Evolutionary conservation across 345 rosid genomes (phyloP).

Genomic region (Noccaea bulbosa): DNA sequence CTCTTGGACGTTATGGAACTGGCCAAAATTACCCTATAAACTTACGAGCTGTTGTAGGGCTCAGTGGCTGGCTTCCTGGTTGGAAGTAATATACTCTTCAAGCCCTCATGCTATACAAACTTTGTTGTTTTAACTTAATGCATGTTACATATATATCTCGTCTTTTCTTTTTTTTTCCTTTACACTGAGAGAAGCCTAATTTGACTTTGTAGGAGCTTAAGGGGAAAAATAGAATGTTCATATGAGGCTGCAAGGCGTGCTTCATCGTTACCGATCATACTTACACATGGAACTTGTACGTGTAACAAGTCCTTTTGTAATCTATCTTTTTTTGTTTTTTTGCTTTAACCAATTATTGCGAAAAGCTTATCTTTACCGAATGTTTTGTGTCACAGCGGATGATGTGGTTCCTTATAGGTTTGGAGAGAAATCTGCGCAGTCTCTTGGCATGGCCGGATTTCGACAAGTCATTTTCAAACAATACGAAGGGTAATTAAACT

Average conservation of each 20-base stretch:
- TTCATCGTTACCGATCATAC: constrained; percentile 63
- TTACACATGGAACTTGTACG: constrained; percentile 72
- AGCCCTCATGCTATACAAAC: background rate
- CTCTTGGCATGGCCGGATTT: constrained; percentile 66
- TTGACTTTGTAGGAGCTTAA: constrained; percentile 51
- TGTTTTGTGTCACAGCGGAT: constrained; percentile 57
- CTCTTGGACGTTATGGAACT: constrained; percentile 68
- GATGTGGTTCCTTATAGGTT: constrained; percentile 72
- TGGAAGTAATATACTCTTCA: constrained; percentile 57
- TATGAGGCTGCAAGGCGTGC: constrained; percentile 71
- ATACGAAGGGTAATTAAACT: constrained; percentile 64
- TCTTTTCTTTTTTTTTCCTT: background rate
- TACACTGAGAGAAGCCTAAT: constrained; percentile 9
- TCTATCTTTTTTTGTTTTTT: background rate
- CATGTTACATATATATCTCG: background rate
- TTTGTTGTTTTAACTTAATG: constrained; percentile 8
- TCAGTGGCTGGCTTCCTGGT: constrained; percentile 96
- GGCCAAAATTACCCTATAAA: constrained; percentile 65
- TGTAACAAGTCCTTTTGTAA: constrained; percentile 2
- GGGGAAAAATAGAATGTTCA: constrained; percentile 64
- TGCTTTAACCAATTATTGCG: background rate
- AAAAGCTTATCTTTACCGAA: constrained; percentile 18
- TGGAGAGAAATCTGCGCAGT: constrained; percentile 82
- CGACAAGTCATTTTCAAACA: constrained; percentile 66
- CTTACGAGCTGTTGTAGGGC: constrained; percentile 61